Evolutionary conservation across 169 alveolate species (phyloP).

Genomic region (Plasmodium gonderi): DNA sequence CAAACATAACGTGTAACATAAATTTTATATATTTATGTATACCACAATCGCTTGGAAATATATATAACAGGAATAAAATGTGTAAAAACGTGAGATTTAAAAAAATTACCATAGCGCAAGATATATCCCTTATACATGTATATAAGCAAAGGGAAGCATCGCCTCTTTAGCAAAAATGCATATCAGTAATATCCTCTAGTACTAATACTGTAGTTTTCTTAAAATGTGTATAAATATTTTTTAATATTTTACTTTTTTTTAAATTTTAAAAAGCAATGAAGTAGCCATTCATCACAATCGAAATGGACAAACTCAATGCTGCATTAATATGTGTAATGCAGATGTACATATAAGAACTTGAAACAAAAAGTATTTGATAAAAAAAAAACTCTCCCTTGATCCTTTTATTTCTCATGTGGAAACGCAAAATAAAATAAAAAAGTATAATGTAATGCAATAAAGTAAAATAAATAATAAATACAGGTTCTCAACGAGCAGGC

Average conservation of each 20-base stretch:
- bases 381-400: background rate
- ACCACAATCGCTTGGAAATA: background rate
- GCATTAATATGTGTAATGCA: background rate
- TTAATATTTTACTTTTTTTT: background rate
- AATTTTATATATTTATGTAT: background rate
- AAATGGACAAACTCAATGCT: background rate
- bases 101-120: background rate
- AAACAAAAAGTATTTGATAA: background rate
- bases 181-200: background rate
- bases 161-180: background rate
- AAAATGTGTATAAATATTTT: background rate
- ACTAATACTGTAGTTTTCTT: background rate
- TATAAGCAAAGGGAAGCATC: background rate
- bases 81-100: background rate
- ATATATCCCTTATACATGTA: background rate
- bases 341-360: background rate
- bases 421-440: background rate
- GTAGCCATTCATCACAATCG: background rate
- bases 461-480: constrained; percentile 6
- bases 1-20: background rate
- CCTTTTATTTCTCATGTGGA: background rate
- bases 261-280: background rate
- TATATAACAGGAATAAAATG: background rate
- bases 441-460: too few species aligned
- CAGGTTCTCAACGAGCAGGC: background rate